Conservation (phyloP, 805 yeast genomes). For the Starmerella vaccinii region DNA sequence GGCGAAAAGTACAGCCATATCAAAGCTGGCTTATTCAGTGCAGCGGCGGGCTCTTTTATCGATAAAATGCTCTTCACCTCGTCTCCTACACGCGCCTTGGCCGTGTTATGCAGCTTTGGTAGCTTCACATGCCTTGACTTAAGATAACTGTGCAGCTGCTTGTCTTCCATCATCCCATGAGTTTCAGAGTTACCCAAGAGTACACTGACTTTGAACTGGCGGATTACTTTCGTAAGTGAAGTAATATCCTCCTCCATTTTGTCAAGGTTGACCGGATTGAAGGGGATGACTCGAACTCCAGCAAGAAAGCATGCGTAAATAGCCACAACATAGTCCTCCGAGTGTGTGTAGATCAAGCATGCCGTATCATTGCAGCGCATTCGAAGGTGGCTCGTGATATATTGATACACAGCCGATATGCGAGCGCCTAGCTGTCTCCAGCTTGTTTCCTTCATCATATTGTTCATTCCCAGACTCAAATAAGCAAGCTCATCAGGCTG, state of each 20-base stretch:
- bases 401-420: slow-evolving; percentile 62
- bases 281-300: slow-evolving; percentile 69
- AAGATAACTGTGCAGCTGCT: slow-evolving; percentile 49
- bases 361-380: slow-evolving; percentile 62
- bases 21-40: slow-evolving; percentile 32
- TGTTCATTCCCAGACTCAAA: slow-evolving; percentile 35
- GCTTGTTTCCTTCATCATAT: slow-evolving; percentile 40
- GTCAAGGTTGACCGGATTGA: slow-evolving; percentile 57
- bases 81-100: slow-evolving; percentile 40
- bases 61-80: slow-evolving; percentile 24
- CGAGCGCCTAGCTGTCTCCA: slow-evolving; percentile 79
- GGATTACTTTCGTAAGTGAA: slow-evolving; percentile 53
- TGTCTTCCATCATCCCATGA: slow-evolving; percentile 57
- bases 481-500: slow-evolving; percentile 77
- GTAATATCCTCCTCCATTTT: slow-evolving; percentile 64
- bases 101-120: slow-evolving; percentile 56
- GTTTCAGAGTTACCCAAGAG: slow-evolving; percentile 71
- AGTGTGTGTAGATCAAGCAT: slow-evolving; percentile 70
- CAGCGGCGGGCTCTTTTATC: slow-evolving; percentile 25
- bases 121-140: slow-evolving; percentile 37
- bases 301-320: slow-evolving; percentile 76
- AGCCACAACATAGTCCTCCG: slow-evolving; percentile 77
- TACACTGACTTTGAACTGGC: slow-evolving; percentile 59
- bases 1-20: slow-evolving; percentile 64
- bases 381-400: slow-evolving; percentile 56